Evolutionary conservation across 305 asterid species (phyloP).

Genomic region (Fraxinus sp.): DNA sequence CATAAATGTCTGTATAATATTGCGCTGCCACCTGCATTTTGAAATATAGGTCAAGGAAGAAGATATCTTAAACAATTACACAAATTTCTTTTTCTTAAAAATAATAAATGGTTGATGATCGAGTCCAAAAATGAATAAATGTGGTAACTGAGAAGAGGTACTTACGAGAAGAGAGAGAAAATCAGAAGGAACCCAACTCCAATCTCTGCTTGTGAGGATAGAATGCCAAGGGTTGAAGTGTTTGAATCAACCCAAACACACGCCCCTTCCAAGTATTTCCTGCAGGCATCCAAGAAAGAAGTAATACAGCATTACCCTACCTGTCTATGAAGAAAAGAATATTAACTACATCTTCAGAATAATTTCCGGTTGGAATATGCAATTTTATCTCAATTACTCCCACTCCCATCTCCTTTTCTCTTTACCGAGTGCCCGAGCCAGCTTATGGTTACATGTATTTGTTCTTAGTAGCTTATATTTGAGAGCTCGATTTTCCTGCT

Average conservation of each 20-base stretch:
- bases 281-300: constrained; percentile 36
- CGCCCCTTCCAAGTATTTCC: constrained; percentile 86
- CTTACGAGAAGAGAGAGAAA: constrained; percentile 72
- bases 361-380: neutral
- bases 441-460: neutral
- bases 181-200: constrained; percentile 80
- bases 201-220: constrained; percentile 80
- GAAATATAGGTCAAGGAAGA: constrained; percentile 21
- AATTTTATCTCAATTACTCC: constrained; percentile 9
- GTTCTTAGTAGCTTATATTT: neutral
- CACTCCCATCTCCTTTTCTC: neutral
- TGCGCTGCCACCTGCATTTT: constrained; percentile 81
- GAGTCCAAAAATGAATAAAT: neutral
- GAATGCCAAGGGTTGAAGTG: constrained; percentile 58
- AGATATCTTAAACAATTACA: neutral
- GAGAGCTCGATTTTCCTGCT: neutral
- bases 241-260: constrained; percentile 97
- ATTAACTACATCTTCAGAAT: neutral
- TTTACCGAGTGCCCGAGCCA: neutral
- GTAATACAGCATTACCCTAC: neutral
- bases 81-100: neutral
- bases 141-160: constrained; percentile 23
- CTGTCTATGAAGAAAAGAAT: neutral
- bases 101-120: neutral
- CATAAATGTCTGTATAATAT: constrained; percentile 75